These are phyloP conservation scores for Ceratobasidium sp. DNA, from an alignment of 1,284 basidiomycete genomes.

Conservation along the genomic window DNA sequence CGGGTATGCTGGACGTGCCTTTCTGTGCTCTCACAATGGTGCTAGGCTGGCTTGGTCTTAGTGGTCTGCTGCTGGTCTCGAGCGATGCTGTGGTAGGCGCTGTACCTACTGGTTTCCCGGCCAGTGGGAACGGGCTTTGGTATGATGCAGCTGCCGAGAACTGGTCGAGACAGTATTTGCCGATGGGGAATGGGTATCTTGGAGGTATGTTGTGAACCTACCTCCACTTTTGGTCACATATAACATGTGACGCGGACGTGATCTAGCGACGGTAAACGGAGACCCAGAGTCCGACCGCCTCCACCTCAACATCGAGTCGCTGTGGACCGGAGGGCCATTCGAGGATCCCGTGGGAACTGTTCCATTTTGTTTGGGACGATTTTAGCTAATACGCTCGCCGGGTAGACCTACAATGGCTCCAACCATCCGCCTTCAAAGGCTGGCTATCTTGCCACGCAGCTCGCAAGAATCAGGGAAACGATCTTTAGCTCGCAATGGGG, in stretches of 20 bases:
- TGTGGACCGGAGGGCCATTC: conserved; percentile 81
- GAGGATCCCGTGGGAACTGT: conserved; percentile 64
- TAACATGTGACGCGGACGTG: not conserved
- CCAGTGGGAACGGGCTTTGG: conserved; percentile 79
- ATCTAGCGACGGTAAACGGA: conserved; percentile 71
- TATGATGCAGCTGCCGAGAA: conserved; percentile 61
- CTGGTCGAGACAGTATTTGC: conserved; percentile 71
- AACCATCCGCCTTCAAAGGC: conserved; percentile 66
- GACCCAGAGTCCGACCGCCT: conserved; percentile 68
- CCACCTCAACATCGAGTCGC: conserved; percentile 76
- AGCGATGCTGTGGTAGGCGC: conserved; percentile 48
- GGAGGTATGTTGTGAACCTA: conserved; percentile 61
- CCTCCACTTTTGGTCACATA: not conserved
- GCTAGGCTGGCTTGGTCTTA: not conserved
- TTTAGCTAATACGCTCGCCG: conserved; percentile 30
- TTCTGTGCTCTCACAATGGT: not conserved
- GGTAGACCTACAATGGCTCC: conserved; percentile 74
- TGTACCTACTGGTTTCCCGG: conserved; percentile 66
- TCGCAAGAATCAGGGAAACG: conserved; percentile 65
- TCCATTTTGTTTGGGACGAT: not conserved
- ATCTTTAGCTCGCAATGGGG: conserved; percentile 70
- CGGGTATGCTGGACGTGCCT: not conserved
- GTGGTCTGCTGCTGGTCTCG: not conserved
- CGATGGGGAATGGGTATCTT: conserved; percentile 77
- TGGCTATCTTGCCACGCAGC: conserved; percentile 60